These are phyloP conservation scores for Cicer bijugum DNA, from an alignment of 306 rosid species.

Conservation along the genomic window DNA sequence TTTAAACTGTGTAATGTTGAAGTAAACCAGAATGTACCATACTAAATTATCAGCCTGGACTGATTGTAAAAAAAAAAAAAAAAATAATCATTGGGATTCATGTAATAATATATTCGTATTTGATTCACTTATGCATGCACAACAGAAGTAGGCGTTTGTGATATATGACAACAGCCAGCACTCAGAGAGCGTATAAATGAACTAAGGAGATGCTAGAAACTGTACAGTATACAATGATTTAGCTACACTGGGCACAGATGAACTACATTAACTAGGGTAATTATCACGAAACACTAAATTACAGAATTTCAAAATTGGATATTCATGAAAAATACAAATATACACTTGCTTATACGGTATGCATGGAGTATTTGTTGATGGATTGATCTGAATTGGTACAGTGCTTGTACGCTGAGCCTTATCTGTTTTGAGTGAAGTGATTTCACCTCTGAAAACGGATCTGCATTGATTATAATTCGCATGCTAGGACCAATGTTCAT, in stretches of 20 bases:
- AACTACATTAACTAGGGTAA: slow-evolving; percentile 40
- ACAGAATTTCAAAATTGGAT: slow-evolving; percentile 69
- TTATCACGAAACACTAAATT: slow-evolving; percentile 50
- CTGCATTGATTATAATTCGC: slow-evolving; percentile 36
- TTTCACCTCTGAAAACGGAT: slow-evolving; percentile 37
- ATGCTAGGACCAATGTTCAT: slow-evolving; percentile 36
- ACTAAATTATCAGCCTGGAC: background rate
- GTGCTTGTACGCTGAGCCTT: slow-evolving; percentile 58
- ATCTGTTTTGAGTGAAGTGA: slow-evolving; percentile 42
- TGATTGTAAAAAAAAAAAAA: background rate
- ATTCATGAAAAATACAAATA: slow-evolving; percentile 53
- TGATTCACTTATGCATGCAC: background rate
- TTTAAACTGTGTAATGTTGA: background rate
- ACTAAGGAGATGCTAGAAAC: slow-evolving; percentile 24
- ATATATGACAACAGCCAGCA: slow-evolving; percentile 1
- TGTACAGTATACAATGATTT: slow-evolving; percentile 42
- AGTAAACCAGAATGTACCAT: background rate
- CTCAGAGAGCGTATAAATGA: slow-evolving; percentile 7
- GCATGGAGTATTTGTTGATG: slow-evolving; percentile 26
- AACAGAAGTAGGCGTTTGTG: background rate
- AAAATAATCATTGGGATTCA: background rate
- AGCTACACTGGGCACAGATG: slow-evolving; percentile 35
- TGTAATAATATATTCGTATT: background rate
- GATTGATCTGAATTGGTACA: slow-evolving; percentile 47
- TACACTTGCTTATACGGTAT: slow-evolving; percentile 55